Conservation (phyloP, 495 filamentous ascomycete genomes). For the Penicillium atrosanguineum region DNA sequence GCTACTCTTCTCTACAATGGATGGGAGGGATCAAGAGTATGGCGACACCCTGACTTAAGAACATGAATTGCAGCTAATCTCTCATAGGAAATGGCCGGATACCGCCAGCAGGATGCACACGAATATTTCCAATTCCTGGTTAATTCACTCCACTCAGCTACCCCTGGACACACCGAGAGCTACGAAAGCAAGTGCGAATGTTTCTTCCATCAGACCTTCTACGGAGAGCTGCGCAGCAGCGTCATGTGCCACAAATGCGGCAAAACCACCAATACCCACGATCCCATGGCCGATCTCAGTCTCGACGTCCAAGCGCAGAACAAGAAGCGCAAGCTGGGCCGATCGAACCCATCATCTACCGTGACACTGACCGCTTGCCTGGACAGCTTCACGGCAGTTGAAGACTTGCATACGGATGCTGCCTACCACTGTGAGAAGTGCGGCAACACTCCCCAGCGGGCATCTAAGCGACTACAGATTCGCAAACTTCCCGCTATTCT, state of each 20-base stretch:
- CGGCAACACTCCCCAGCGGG: conserved; percentile 62
- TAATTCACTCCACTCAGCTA: conserved; percentile 68
- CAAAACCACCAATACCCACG: conserved; percentile 71
- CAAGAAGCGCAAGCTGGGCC: conserved; percentile 51
- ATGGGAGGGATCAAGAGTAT: conserved; percentile 26
- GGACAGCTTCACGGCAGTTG: conserved; percentile 70
- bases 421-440: conserved; percentile 76
- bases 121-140: conserved; percentile 93
- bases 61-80: not conserved
- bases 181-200: conserved; percentile 71
- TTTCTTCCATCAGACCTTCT: conserved; percentile 86
- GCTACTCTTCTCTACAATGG: conserved; percentile 63
- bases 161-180: conserved; percentile 39
- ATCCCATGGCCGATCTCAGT: conserved; percentile 84
- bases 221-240: conserved; percentile 80
- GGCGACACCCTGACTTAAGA: not conserved
- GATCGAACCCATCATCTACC: conserved; percentile 31
- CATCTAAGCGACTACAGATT: conserved; percentile 76
- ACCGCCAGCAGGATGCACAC: conserved; percentile 91
- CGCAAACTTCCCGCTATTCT: conserved; percentile 78
- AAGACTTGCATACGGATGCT: conserved; percentile 70
- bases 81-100: conserved; percentile 74
- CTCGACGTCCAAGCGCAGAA: conserved; percentile 66
- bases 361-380: conserved; percentile 72
- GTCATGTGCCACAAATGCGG: conserved; percentile 83